phyloP scores from a whole-genome alignment of 352 stramenopile genomes.

The Blastocystis hominis region DNA sequence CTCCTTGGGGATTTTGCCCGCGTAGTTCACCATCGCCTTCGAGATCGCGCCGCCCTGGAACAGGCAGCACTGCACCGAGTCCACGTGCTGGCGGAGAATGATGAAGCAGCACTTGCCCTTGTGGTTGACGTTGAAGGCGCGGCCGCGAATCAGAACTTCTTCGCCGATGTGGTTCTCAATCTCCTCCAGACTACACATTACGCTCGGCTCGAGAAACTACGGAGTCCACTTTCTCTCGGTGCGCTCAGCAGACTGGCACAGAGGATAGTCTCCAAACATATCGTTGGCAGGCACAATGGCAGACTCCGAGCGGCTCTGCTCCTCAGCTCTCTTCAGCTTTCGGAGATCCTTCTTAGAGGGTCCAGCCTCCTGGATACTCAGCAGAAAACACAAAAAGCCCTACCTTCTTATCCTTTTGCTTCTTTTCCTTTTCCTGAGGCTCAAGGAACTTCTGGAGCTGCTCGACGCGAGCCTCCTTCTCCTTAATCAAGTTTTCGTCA shows the following conservation, averaged over 20 bases:
- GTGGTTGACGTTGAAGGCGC: slow-evolving; percentile 82
- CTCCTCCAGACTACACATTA: slow-evolving; percentile 62
- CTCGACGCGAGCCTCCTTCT: slow-evolving; percentile 51
- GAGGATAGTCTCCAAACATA: slow-evolving; percentile 73
- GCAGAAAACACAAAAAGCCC: background rate
- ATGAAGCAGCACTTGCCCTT: slow-evolving; percentile 88
- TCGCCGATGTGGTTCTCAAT: slow-evolving; percentile 73
- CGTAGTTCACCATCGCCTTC: slow-evolving; percentile 92
- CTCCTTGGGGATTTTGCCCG: slow-evolving; percentile 81
- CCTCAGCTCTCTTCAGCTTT: slow-evolving; percentile 67
- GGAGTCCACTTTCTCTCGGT: slow-evolving; percentile 69
- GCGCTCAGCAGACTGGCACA: slow-evolving; percentile 78
- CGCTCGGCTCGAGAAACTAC: background rate
- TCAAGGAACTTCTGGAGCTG: slow-evolving; percentile 31
- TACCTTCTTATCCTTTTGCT: slow-evolving; percentile 68
- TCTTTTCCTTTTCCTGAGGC: slow-evolving; percentile 52
- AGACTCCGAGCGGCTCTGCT: slow-evolving; percentile 63
- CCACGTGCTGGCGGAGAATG: slow-evolving; percentile 83
- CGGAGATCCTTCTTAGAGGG: slow-evolving; percentile 56
- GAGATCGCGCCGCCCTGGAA: slow-evolving; percentile 77
- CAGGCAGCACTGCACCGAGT: slow-evolving; percentile 81
- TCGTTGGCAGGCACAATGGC: slow-evolving; percentile 61
- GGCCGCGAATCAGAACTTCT: slow-evolving; percentile 82
- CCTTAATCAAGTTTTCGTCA: slow-evolving; percentile 41
- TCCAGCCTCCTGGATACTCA: slow-evolving; percentile 35